Conservation (phyloP, 2,329 filamentous ascomycete species). For the Amylocarpus encephaloides region DNA sequence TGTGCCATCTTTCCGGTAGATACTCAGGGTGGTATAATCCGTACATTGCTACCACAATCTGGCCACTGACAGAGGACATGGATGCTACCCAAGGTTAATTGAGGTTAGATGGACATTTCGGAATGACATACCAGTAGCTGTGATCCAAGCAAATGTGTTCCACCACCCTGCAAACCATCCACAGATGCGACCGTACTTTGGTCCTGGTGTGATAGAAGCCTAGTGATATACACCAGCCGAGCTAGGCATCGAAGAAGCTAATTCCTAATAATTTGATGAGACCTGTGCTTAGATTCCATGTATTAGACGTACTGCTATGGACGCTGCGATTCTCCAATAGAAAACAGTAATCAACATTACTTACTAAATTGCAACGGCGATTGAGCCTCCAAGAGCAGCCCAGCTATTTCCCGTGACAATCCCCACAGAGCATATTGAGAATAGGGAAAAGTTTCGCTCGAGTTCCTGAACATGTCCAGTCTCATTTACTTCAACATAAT, state of each 20-base stretch:
- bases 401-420: constrained; percentile 40
- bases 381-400: constrained; percentile 41
- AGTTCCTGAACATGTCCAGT: constrained; percentile 47
- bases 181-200: constrained; percentile 38
- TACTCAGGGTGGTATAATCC: constrained; percentile 41
- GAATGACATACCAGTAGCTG: constrained; percentile 15
- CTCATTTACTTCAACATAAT: constrained; percentile 35
- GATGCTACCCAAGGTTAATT: constrained; percentile 15
- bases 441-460: constrained; percentile 42
- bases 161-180: constrained; percentile 47
- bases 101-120: background rate
- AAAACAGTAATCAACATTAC: constrained; percentile 32
- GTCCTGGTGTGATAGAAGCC: constrained; percentile 43
- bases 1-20: constrained; percentile 41
- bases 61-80: constrained; percentile 35
- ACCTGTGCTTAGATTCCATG: background rate
- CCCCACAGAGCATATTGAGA: constrained; percentile 40
- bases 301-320: constrained; percentile 38
- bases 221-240: constrained; percentile 43
- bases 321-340: constrained; percentile 45
- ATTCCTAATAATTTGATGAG: constrained; percentile 13
- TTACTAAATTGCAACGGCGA: constrained; percentile 32
- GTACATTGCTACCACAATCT: constrained; percentile 42
- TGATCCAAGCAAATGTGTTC: constrained; percentile 41
- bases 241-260: constrained; percentile 26